Evolutionary conservation across 1,139 yeast genomes (phyloP).

Genomic region (Debaryomyces robertsiae): DNA sequence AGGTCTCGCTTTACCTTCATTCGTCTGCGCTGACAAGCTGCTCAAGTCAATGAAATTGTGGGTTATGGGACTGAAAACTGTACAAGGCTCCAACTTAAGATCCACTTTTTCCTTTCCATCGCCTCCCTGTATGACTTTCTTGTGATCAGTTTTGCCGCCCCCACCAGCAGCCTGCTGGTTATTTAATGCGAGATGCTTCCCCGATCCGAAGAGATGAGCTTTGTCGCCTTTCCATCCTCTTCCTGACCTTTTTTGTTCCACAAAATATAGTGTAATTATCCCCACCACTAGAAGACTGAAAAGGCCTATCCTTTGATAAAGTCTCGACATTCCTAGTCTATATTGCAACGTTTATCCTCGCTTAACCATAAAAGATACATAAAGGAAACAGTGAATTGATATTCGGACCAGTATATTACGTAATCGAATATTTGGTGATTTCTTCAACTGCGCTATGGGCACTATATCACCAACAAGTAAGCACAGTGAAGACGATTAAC

Average conservation of each 20-base stretch:
- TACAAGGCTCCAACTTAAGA: conserved; percentile 47
- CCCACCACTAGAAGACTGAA: conserved; percentile 18
- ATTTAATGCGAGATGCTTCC: conserved; percentile 20
- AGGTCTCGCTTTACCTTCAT: conserved; percentile 48
- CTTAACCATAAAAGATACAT: too few relatives aligned
- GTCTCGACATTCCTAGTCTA: conserved; percentile 15
- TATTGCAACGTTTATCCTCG: background rate
- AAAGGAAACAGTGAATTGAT: background rate
- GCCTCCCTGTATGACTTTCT: background rate
- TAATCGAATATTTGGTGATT: background rate
- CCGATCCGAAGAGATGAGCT: conserved; percentile 22
- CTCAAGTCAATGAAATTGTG: conserved; percentile 59
- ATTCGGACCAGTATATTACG: background rate
- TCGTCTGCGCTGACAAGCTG: conserved; percentile 46
- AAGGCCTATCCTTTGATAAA: conserved; percentile 23
- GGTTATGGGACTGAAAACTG: conserved; percentile 53
- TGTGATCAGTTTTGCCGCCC: background rate
- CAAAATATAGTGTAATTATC: conserved; percentile 18
- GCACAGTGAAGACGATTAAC: background rate
- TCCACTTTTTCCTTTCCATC: conserved; percentile 17
- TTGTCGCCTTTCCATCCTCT: conserved; percentile 12
- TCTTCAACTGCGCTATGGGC: background rate
- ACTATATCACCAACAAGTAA: too few relatives aligned
- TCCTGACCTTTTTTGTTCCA: conserved; percentile 17
- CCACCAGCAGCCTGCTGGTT: conserved; percentile 8